Evolutionary conservation across 2,329 filamentous ascomycete species (phyloP), one percentile per base, ranked within the genome.

Genomic region (Periconia macrospinosa): DNA sequence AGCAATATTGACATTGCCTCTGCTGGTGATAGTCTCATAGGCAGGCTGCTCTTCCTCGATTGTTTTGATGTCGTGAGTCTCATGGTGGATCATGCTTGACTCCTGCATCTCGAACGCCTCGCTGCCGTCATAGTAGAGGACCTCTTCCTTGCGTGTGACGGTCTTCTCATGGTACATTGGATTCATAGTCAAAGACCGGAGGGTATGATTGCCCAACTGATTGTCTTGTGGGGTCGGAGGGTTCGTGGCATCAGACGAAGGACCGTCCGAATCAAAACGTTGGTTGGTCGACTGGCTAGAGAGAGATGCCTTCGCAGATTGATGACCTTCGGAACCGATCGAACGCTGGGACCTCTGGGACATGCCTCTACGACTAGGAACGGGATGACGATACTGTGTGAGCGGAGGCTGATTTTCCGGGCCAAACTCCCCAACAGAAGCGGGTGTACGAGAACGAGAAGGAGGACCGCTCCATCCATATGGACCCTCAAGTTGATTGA

Each of bases 241-340:
- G 1, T 72, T 75, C 35, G 74, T 69, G 42, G 74, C 69, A 53
- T 79, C 77, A 1, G 77, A 79, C 1, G 76, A 79, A 14, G 75
- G 74, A 6, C 70, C 65, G 14, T 76, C 72, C 1, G 69, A 67
- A 42, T 77, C 74, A 6, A 71, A 72, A 50, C 73, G 68, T 45
- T 61, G 57, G 41, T 65, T 70, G 14, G 59, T 69, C 18, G 62
- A 70, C 17, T 62, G 59, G 49, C 69, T 71, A n/a, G 67, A 72
- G 41, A 61, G 49, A 2, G 69, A 71, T 17, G 58, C 63, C 46
- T 66, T 61, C 6, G 48, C 54, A 30, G 63, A 52, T 46, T 17
- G 40, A 41, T 55, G 49, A 15, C 45, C 44, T 13, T 3, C 15
- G 33, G 33, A 37, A 37, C 33, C 33, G 15, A 6, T 37, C 11